Evolutionary conservation across 371 early-diverging fungal species (phyloP), one percentile per base, ranked within the genome.

Genomic region (Mucor indicus): DNA sequence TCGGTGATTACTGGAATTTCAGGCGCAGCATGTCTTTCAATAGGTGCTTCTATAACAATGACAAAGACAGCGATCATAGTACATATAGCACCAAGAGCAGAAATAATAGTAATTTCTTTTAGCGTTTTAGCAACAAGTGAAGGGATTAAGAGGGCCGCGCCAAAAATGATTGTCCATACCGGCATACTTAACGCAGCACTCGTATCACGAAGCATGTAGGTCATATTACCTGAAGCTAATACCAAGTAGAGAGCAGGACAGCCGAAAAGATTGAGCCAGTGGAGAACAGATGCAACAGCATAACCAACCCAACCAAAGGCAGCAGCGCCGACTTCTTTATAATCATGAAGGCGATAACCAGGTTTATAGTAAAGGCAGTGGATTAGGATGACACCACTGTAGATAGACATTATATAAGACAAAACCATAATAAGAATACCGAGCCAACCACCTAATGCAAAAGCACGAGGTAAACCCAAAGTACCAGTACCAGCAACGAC

Each of bases 401-500:
- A 70, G 6, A 63, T 53, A 37, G 72, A 51, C 69, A 72, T 68
- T 1, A 30, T 13, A 31, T 60, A 72, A 1, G 69, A 57, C 11
- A 72, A 54, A 10, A 68, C 29, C 44, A 72, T 49, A 35, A 72
- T 68, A 11, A 72, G 49, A 23, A 72, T 63, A 55, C 72, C 72
- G 9, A 72, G 44, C 72, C 72, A 72, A n/a, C 72, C 72, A 61
- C 72, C 72, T 5, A 32, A 13, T 10, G 62, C 63, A 49, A 68
- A 68, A 16, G 64, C 64, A 19, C 55, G 42, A 15, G 72, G 72
- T 8, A 95, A 75, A 57, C 91, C 91, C 3, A 93, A 67, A 20
- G 91, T 84, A 43, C 95, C 95, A n/a, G 89, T 87, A 27, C 94
- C 94, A 4, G 91, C 90, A 19, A 90, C 82, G n/a, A 91, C 87